phyloP scores from a whole-genome alignment of 208 protist species.

The Trypanosoma cruzi region DNA sequence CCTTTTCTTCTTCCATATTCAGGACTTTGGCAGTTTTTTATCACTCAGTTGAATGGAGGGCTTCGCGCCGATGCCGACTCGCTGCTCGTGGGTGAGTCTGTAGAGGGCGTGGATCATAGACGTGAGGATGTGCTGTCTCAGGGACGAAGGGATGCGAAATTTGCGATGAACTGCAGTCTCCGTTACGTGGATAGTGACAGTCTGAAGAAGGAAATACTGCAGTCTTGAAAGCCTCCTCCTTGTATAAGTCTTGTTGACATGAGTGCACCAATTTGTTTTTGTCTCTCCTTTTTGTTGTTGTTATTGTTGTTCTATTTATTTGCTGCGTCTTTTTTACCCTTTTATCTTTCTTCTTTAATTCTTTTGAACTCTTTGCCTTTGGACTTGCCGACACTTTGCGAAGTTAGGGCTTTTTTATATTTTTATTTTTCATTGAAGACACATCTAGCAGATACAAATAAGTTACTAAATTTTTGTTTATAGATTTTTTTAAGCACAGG shows the following conservation, averaged over 20 bases:
- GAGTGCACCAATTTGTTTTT: not conserved
- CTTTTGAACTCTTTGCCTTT: no score
- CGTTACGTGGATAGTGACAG: conserved; percentile 17
- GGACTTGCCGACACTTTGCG: no score
- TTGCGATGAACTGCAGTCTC: conserved; percentile 32
- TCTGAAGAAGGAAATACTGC: conserved; percentile 20
- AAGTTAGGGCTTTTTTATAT: no score
- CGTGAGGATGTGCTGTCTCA: not conserved
- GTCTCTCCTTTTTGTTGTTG: not conserved
- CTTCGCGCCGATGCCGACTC: conserved; percentile 54
- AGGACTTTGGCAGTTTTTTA: conserved; percentile 64
- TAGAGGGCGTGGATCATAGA: not conserved
- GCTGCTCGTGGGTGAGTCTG: conserved; percentile 60
- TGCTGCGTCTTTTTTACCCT: no score
- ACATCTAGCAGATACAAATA: no score
- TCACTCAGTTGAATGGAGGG: conserved; percentile 62
- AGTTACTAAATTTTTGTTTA: no score
- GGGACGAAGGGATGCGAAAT: conserved; percentile 8
- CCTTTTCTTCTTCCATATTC: conserved; percentile 59
- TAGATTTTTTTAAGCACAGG: not conserved
- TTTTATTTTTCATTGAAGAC: no score
- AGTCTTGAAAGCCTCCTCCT: conserved; percentile 11
- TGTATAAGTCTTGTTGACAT: not conserved
- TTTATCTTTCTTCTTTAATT: no score
- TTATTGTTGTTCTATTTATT: not conserved